A percentile compares a stretch with the other conserved stretches of the same genome.
Evolutionary conservation across 257 asterid species (phyloP).

Genomic region (Jacaranda mimosifolia): DNA sequence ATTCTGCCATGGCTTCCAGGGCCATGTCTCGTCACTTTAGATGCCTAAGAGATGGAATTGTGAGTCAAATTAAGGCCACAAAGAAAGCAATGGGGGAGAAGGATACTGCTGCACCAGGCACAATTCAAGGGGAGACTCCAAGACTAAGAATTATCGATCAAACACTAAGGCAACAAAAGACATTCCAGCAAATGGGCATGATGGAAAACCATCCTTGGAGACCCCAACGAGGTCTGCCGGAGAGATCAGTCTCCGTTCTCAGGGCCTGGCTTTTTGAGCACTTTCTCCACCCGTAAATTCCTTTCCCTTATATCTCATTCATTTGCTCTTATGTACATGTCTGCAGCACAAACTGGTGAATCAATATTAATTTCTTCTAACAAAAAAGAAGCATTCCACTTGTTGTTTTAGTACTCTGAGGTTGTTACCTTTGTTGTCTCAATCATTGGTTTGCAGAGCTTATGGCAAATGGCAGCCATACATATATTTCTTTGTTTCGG

Average conservation of each 20-base stretch:
- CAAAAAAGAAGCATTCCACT: neutral
- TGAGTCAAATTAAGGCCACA: conserved; percentile 63
- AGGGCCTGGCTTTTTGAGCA: conserved; percentile 98
- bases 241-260: conserved; percentile 74
- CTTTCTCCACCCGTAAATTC: conserved; percentile 87
- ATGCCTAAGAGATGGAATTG: conserved; percentile 74
- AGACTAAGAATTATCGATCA: conserved; percentile 75
- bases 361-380: conserved; percentile 13
- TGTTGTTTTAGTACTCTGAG: conserved; percentile 26
- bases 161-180: conserved; percentile 79
- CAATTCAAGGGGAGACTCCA: conserved; percentile 83
- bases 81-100: conserved; percentile 81
- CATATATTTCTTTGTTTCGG: conserved; percentile 8
- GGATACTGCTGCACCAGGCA: conserved; percentile 54
- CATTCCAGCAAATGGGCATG: conserved; percentile 74
- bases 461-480: no score
- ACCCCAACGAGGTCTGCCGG: conserved; percentile 90
- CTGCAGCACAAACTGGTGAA: conserved; percentile 13
- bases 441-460: conserved; percentile 39
- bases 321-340: neutral
- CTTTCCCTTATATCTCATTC: neutral
- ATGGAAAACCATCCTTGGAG: conserved; percentile 95
- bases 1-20: conserved; percentile 69
- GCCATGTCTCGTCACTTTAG: conserved; percentile 95
- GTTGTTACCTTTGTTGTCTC: conserved; percentile 43